Conservation (phyloP, 306 rosid genomes). For the Vicia sativa region DNA sequence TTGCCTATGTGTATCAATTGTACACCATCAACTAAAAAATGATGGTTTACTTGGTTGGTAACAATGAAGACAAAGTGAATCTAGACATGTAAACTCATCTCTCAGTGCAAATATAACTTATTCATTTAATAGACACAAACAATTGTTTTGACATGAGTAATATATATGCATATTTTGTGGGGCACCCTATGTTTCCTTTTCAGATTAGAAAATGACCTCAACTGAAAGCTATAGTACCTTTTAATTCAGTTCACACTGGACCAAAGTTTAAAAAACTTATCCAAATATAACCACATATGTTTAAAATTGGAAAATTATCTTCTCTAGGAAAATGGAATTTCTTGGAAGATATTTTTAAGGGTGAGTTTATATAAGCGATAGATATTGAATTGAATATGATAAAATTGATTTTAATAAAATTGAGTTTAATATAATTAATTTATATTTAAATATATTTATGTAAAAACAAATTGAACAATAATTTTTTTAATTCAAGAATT, state of each 20-base stretch:
- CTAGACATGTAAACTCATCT: not conserved
- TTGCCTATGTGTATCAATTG: slow-evolving; percentile 11
- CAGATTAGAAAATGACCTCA: slow-evolving; percentile 37
- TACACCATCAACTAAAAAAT: not conserved
- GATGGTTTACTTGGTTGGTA: slow-evolving; percentile 1
- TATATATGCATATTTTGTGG: slow-evolving; percentile 31
- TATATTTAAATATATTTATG: no score
- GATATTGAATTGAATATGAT: no score
- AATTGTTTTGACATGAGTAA: no score
- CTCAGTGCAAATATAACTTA: no score
- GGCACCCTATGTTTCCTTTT: slow-evolving; percentile 44
- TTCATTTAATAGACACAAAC: no score
- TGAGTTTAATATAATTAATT: no score
- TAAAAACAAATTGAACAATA: no score
- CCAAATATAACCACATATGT: not conserved
- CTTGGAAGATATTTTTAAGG: no score
- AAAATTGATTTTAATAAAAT: no score
- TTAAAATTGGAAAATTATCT: slow-evolving; percentile 9
- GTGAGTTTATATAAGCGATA: no score
- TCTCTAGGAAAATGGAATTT: no score
- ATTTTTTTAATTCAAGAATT: no score
- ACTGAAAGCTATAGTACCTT: slow-evolving; percentile 25
- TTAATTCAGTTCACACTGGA: not conserved
- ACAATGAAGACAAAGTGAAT: slow-evolving; percentile 22
- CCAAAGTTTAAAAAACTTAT: not conserved